Evolutionary conservation across 768 basidiomycete species (phyloP), one percentile per base, ranked within the genome.

Genomic region (Boletus rubroflammeus): DNA sequence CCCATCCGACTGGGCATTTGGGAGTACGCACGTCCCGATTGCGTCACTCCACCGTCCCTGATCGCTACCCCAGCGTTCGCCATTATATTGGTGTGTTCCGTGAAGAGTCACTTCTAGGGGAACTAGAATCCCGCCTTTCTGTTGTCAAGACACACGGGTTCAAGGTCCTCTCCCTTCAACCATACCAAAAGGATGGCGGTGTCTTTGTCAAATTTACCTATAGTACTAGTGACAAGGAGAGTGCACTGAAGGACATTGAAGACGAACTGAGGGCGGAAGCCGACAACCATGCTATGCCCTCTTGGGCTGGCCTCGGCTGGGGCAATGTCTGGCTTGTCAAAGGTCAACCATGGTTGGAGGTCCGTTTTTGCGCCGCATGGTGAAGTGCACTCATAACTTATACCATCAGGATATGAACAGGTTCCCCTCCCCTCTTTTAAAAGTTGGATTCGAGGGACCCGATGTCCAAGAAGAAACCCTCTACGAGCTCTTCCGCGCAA

Each of bases 381-480:
- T 19, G 36, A 23, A 13, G 14, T 29, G 8, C 42, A 29, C 36
- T 56, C 48, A 26, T 57, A 19, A 55, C 34, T n/a, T n/a, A 17
- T 31, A 56, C 17, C 3, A 5, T 48, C 58, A 95, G 90, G 96
- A 98, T 60, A 84, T 98, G 82, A 77, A 85, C 54, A 78, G 90
- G 49, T 96, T 84, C 67, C 85, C 93, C 0, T 87, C 88, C 19
- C 74, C 77, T 3, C 76, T 87, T 9, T 64, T 98, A 47, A 81
- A 82, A 54, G 81, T 96, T n/a, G 73, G 81, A 6, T 98, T 96
- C 60, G 90, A 96, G 31, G 96, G 96, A 0, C 87, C 92, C 1
- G 94, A 97, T 64, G 73, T 94, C 2, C 78, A 81, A 28, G 91
- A 95, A 62, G 90, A 95, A 69, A 67, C 76, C 0, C 73, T 96